Conservation (phyloP, 257 asterid species). For the Solanum bulbocastanum region DNA sequence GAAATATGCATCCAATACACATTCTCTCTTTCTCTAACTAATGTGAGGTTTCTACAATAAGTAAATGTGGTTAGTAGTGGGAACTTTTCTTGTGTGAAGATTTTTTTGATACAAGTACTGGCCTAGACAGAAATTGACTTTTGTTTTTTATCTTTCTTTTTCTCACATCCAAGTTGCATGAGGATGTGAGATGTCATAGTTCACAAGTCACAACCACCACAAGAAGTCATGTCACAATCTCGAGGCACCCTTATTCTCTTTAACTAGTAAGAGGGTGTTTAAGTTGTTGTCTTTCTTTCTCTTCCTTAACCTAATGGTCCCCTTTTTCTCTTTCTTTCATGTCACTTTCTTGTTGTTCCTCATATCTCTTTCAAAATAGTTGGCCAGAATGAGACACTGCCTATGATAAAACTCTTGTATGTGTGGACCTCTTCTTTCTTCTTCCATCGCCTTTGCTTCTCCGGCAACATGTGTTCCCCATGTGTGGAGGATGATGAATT, state of each 20-base stretch:
- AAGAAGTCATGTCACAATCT: conserved; percentile 22
- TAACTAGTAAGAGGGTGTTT: background rate
- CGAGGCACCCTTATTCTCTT: conserved; percentile 29
- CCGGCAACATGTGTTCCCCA: conserved; percentile 14
- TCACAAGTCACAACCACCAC: background rate
- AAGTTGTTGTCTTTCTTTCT: background rate
- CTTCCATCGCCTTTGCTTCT: conserved; percentile 6
- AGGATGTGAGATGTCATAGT: conserved; percentile 10
- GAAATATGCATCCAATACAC: background rate
- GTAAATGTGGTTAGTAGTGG: background rate
- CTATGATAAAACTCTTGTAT: conserved; percentile 24
- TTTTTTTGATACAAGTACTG: background rate
- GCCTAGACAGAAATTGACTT: background rate
- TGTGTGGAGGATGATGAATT: conserved; percentile 6
- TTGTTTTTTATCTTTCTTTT: background rate
- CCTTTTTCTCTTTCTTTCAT: background rate
- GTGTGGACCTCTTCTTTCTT: conserved; percentile 28
- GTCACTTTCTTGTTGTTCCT: conserved; percentile 32
- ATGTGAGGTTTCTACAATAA: background rate
- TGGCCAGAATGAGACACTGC: conserved; percentile 37
- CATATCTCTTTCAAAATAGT: conserved; percentile 28
- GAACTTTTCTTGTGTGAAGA: background rate
- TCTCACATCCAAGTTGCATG: conserved; percentile 6
- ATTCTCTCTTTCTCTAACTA: background rate
- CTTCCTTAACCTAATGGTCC: background rate